Evolutionary conservation across 257 asterid genomes (phyloP).

Genomic region (Salvia splendens): DNA sequence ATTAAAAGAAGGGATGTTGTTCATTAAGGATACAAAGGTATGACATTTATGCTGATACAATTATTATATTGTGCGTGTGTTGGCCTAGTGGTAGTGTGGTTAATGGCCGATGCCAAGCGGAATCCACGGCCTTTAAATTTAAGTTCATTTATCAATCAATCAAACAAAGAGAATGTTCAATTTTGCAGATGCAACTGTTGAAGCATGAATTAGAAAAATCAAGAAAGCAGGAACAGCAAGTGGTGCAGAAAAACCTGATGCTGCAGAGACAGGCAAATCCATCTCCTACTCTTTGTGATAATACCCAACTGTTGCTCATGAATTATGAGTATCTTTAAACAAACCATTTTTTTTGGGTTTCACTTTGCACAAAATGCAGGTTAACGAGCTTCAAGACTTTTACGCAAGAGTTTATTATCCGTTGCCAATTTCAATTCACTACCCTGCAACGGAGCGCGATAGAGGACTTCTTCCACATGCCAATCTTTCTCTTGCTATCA

Average conservation of each 20-base stretch:
- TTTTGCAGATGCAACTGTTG: constrained; percentile 43
- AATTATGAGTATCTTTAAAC: not conserved
- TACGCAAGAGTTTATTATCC: constrained; percentile 12
- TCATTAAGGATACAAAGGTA: constrained; percentile 53
- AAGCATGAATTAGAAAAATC: constrained; percentile 41
- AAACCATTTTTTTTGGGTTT: not conserved
- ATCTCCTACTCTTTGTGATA: constrained; percentile 14
- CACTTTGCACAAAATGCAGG: constrained; percentile 28
- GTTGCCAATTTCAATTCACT: constrained; percentile 6
- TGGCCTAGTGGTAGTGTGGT: too few species aligned
- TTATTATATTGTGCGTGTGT: too few species aligned
- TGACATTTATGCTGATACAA: not conserved
- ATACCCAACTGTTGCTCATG: not conserved
- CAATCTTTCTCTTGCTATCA: not conserved
- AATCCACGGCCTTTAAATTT: not conserved
- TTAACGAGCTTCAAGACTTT: constrained; percentile 43
- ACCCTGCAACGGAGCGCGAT: not conserved
- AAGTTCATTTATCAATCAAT: not conserved
- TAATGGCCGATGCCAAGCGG: too few species aligned
- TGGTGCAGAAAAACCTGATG: constrained; percentile 35
- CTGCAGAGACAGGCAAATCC: constrained; percentile 47
- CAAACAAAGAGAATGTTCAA: not conserved
- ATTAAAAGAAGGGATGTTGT: constrained; percentile 44
- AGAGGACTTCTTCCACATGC: not conserved
- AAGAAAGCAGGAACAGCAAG: constrained; percentile 40